Conservation (phyloP, 2,329 filamentous ascomycete species). For the Diaporthe humulicola region DNA sequence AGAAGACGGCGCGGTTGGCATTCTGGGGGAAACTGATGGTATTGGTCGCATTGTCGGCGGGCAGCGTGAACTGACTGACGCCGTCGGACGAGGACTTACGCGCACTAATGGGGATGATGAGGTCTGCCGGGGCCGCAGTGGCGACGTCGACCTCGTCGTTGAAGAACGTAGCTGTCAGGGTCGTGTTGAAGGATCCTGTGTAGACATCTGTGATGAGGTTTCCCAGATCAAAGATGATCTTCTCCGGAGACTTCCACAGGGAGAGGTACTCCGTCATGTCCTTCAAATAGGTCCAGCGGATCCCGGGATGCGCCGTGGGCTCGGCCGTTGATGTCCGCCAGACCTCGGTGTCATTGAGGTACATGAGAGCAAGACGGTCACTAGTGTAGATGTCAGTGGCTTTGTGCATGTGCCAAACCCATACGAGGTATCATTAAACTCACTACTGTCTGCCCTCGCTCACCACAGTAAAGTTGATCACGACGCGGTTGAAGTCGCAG, state of each 20-base stretch:
- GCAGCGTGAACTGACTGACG: constrained; percentile 77
- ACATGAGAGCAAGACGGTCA: constrained; percentile 82
- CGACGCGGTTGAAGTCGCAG: constrained; percentile 80
- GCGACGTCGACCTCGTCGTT: constrained; percentile 54
- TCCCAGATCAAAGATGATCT: constrained; percentile 83
- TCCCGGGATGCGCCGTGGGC: constrained; percentile 74
- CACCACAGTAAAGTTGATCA: constrained; percentile 81
- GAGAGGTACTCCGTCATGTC: constrained; percentile 80
- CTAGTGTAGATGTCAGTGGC: not conserved
- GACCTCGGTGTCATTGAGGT: constrained; percentile 82
- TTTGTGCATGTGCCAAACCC: not conserved
- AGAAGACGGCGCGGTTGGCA: constrained; percentile 77
- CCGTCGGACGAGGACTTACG: constrained; percentile 61
- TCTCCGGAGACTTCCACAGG: constrained; percentile 78
- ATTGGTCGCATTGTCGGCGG: constrained; percentile 71
- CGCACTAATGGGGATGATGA: constrained; percentile 77
- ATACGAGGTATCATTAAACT: not conserved
- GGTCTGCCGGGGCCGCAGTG: constrained; percentile 66
- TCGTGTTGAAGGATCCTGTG: constrained; percentile 81
- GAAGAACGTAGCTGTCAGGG: constrained; percentile 81
- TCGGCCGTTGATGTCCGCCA: constrained; percentile 88
- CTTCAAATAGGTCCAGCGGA: constrained; percentile 82
- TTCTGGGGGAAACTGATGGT: constrained; percentile 75
- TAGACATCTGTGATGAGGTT: constrained; percentile 80
- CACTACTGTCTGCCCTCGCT: constrained; percentile 77